Conservation (phyloP, 352 stramenopile genomes). For the Chloridella minuta region DNA sequence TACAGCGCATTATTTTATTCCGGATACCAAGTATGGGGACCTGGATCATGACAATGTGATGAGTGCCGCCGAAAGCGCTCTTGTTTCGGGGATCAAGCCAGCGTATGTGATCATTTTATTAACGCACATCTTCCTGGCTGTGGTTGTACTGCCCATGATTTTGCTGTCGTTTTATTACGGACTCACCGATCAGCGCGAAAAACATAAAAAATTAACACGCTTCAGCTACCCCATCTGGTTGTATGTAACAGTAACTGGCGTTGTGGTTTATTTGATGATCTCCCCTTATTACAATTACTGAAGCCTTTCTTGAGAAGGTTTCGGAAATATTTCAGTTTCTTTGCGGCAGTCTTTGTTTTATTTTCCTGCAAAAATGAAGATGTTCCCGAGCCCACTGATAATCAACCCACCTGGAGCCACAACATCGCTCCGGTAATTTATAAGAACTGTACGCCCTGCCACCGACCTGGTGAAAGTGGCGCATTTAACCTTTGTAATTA, state of each 20-base stretch:
- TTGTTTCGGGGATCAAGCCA: not conserved
- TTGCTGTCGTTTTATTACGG: not conserved
- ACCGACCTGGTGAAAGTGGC: not conserved
- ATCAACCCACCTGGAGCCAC: not conserved
- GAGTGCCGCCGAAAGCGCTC: not conserved
- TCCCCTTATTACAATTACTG: not conserved
- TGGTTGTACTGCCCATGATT: not conserved
- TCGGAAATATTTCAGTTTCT: no score
- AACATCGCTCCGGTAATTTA: not conserved
- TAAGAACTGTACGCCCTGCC: not conserved
- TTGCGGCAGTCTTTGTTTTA: no score
- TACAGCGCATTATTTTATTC: not conserved
- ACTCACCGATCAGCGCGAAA: not conserved
- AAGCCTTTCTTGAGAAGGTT: no score
- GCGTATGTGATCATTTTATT: constrained; percentile 2
- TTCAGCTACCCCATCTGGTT: not conserved
- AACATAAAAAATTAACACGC: not conserved
- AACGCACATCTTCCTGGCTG: not conserved
- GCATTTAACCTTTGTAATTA: not conserved
- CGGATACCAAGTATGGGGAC: not conserved
- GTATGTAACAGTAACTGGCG: not conserved
- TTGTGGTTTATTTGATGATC: not conserved
- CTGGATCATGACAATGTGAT: not conserved
- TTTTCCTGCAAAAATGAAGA: not conserved
- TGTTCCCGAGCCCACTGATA: not conserved